Conservation (phyloP, 2,329 filamentous ascomycete genomes). For the Sporothrix sp. region DNA sequence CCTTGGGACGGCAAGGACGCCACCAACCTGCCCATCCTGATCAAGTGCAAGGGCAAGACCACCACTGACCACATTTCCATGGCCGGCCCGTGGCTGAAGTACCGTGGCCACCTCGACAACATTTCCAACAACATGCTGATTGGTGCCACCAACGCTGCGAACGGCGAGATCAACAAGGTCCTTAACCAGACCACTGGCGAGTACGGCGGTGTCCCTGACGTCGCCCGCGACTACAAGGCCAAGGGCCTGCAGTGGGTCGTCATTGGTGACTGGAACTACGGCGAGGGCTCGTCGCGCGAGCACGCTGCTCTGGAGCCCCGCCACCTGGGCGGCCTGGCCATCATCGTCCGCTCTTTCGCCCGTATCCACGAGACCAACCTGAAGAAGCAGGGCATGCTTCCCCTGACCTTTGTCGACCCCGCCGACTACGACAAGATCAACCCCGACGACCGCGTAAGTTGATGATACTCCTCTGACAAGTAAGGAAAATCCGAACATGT, state of each 20-base stretch:
- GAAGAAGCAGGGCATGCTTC: slow-evolving; percentile 99
- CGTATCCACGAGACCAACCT: slow-evolving; percentile 99
- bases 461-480: too few species aligned
- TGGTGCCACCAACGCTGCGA: slow-evolving; percentile 90
- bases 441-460: slow-evolving; percentile 67
- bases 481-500: too few species aligned
- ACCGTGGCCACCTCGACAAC: slow-evolving; percentile 97
- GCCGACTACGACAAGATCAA: slow-evolving; percentile 97
- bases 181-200: slow-evolving; percentile 80
- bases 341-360: slow-evolving; percentile 91
- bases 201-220: slow-evolving; percentile 80
- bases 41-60: slow-evolving; percentile 94
- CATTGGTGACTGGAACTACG: slow-evolving; percentile 99
- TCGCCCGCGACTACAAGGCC: slow-evolving; percentile 96
- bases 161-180: slow-evolving; percentile 95
- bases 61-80: slow-evolving; percentile 97
- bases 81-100: slow-evolving; percentile 96
- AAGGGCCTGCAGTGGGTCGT: slow-evolving; percentile 96
- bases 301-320: slow-evolving; percentile 96
- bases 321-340: slow-evolving; percentile 92
- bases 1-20: slow-evolving; percentile 91
- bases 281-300: slow-evolving; percentile 94
- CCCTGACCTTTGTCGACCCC: slow-evolving; percentile 86
- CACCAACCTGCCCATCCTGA: slow-evolving; percentile 74
- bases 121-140: slow-evolving; percentile 99